These are phyloP conservation scores for Porcisia hertigi DNA, from an alignment of 208 protist species.

Conservation along the genomic window DNA sequence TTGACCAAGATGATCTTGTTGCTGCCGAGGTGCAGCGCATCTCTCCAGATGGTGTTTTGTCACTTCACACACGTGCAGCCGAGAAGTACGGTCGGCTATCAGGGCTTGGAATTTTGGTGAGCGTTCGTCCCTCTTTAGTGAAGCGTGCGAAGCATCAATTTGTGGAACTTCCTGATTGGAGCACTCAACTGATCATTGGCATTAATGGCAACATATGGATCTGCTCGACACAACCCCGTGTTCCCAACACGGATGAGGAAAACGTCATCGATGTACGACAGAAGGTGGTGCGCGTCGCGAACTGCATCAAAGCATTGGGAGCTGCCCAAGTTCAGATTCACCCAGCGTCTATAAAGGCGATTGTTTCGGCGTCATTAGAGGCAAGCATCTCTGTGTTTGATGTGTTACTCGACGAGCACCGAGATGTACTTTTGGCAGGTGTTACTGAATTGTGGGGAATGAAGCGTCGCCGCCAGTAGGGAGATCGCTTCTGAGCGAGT, in stretches of 20 bases:
- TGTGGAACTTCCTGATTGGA: conserved; percentile 39
- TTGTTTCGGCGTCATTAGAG: conserved; percentile 53
- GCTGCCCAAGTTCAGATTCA: conserved; percentile 52
- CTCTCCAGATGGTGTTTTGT: conserved; percentile 88
- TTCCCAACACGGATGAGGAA: conserved; percentile 14
- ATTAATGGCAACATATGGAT: conserved; percentile 92
- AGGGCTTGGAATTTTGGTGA: conserved; percentile 58
- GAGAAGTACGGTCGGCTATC: conserved; percentile 86
- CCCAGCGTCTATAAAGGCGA: conserved; percentile 53
- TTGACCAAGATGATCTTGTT: conserved; percentile 95
- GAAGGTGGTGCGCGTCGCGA: conserved; percentile 64
- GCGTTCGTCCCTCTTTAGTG: conserved; percentile 68
- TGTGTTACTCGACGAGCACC: conserved; percentile 41
- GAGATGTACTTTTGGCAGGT: conserved; percentile 16
- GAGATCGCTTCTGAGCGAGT: not conserved
- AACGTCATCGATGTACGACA: conserved; percentile 33
- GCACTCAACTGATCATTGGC: conserved; percentile 59
- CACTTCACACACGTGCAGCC: conserved; percentile 92
- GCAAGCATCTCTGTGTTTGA: conserved; percentile 60
- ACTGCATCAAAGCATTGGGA: conserved; percentile 73
- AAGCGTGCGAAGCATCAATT: conserved; percentile 86
- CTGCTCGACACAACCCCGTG: conserved; percentile 37
- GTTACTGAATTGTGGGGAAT: conserved; percentile 26
- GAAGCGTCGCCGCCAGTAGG: conserved; percentile 21
- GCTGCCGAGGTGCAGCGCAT: conserved; percentile 96